Conservation (phyloP, 176 grass and related monocot species). For the Bromus sterilis region DNA sequence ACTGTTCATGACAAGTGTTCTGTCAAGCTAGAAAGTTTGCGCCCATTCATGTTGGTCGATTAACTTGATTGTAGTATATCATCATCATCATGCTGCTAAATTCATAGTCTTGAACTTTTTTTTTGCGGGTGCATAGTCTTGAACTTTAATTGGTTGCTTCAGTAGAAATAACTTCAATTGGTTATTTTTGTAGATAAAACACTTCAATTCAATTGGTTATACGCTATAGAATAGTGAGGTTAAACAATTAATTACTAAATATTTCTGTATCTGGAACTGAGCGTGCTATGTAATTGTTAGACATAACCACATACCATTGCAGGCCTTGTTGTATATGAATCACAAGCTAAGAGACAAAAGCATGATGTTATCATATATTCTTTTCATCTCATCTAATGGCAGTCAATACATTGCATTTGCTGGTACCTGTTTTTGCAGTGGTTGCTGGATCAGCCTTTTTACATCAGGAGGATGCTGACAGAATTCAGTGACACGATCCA, state of each 20-base stretch:
- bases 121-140: too few relatives aligned
- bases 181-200: too few relatives aligned
- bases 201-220: too few relatives aligned
- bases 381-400: background rate
- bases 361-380: background rate
- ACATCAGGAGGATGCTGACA: background rate
- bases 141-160: background rate
- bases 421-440: conserved; percentile 5
- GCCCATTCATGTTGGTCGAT: background rate
- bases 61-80: background rate
- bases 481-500: background rate
- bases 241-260: background rate
- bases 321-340: background rate
- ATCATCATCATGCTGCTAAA: background rate
- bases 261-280: background rate
- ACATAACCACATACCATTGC: background rate
- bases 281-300: background rate
- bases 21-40: background rate
- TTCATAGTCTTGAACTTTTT: background rate
- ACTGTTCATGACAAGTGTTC: background rate
- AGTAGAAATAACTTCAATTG: too few relatives aligned
- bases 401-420: background rate
- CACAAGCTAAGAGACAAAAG: background rate
- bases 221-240: background rate
- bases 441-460: conserved; percentile 24